Percentiles rank a stretch among this genome's conserved stretches.
These are phyloP conservation scores for Smittium mucronatum DNA, from an alignment of 371 early-diverging fungal genomes.

Conservation along the genomic window DNA sequence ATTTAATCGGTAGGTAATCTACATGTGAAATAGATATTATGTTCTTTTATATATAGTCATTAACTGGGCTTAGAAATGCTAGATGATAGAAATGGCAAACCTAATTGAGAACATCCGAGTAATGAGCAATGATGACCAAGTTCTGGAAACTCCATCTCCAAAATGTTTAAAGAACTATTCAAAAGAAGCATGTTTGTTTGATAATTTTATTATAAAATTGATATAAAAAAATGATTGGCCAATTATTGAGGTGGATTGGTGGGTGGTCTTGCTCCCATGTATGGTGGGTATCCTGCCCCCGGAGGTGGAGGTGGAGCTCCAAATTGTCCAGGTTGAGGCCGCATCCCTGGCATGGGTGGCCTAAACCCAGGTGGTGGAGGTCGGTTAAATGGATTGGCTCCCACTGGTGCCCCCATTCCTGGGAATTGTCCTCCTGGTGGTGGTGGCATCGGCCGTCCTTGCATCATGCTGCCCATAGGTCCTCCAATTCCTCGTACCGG, in stretches of 20 bases:
- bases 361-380: not conserved
- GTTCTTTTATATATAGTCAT: no score
- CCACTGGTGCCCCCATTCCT: not conserved
- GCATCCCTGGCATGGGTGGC: not conserved
- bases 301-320: conserved; percentile 37
- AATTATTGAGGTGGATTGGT: not conserved
- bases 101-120: not conserved
- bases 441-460: conserved; percentile 11
- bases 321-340: conserved; percentile 31
- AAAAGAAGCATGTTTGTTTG: no score
- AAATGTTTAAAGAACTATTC: no score
- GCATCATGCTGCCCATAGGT: conserved; percentile 78
- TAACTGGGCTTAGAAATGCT: no score
- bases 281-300: conserved; percentile 9
- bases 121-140: not conserved
- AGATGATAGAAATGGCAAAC: not conserved
- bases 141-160: not conserved
- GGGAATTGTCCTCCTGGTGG: not conserved
- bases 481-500: conserved; percentile 84
- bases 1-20: no score
- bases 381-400: not conserved
- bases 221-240: no score
- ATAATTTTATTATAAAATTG: no score
- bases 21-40: no score
- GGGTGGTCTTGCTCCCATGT: not conserved